A percentile compares a stretch with the other conserved stretches of the same genome.
Conservation (phyloP, 495 filamentous ascomycete genomes). For the Penicillium flavigenum region DNA sequence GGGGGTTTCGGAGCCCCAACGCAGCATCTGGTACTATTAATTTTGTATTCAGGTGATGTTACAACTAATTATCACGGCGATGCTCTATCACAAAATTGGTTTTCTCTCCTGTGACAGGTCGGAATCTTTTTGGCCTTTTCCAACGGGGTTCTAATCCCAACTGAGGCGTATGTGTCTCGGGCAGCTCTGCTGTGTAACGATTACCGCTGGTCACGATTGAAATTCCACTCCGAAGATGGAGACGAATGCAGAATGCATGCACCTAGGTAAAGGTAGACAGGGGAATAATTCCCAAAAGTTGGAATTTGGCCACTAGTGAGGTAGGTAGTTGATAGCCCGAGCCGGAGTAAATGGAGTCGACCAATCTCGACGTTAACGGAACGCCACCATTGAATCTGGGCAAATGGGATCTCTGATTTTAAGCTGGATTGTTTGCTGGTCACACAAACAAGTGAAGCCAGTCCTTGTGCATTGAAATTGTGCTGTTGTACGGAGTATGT, state of each 20-base stretch:
- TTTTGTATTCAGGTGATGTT: background rate
- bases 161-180: slow-evolving; percentile 13
- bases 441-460: background rate
- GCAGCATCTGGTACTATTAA: background rate
- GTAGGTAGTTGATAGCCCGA: background rate
- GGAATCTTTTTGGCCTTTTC: background rate
- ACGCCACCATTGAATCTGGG: background rate
- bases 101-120: background rate
- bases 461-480: background rate
- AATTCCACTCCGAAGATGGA: slow-evolving; percentile 7
- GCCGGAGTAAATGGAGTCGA: background rate
- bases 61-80: background rate
- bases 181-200: slow-evolving; percentile 21
- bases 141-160: slow-evolving; percentile 20
- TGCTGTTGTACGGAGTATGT: background rate
- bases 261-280: background rate
- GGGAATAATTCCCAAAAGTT: background rate
- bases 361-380: background rate
- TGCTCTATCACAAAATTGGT: too few species aligned
- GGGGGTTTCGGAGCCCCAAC: background rate
- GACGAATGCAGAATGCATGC: background rate
- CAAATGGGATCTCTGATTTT: background rate
- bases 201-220: slow-evolving; percentile 3
- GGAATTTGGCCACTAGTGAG: background rate
- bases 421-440: slow-evolving; percentile 1